Conservation (phyloP, 2,329 filamentous ascomycete genomes). For the Talaromyces sp. region DNA sequence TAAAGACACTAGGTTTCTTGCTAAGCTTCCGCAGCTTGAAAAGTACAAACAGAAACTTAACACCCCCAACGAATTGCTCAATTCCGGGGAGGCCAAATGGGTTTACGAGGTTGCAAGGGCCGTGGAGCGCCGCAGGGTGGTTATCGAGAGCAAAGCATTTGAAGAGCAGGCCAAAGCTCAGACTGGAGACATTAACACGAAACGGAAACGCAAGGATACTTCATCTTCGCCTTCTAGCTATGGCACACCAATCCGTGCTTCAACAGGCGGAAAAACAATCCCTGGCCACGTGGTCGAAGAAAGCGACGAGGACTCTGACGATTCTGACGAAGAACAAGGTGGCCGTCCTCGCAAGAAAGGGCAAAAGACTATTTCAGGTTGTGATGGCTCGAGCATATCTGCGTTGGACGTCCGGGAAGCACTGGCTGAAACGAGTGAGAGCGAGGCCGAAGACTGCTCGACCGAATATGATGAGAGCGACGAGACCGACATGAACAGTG, state of each 20-base stretch:
- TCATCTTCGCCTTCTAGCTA: neutral
- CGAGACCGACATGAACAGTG: neutral
- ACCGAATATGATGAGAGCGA: neutral
- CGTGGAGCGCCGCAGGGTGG: neutral
- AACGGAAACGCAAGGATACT: neutral
- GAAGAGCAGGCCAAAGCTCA: neutral
- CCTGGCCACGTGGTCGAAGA: neutral
- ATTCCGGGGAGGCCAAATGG: neutral
- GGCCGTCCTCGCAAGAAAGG: neutral
- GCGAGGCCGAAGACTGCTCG: neutral
- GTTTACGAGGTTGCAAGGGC: neutral
- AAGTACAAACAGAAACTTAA: neutral
- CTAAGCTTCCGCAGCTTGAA: neutral
- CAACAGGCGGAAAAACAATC: slow-evolving; percentile 6
- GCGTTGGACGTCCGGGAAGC: neutral
- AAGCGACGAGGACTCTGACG: neutral
- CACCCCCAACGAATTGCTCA: neutral
- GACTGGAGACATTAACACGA: neutral
- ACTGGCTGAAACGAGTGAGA: neutral
- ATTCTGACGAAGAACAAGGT: neutral
- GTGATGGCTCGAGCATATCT: neutral
- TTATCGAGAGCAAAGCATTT: neutral
- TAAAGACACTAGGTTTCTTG: neutral
- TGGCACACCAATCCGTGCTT: neutral
- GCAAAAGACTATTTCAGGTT: neutral